Evolutionary conservation across 768 basidiomycete species (phyloP), one percentile per base, ranked within the genome.

Genomic region (Lactifluus echinatus): DNA sequence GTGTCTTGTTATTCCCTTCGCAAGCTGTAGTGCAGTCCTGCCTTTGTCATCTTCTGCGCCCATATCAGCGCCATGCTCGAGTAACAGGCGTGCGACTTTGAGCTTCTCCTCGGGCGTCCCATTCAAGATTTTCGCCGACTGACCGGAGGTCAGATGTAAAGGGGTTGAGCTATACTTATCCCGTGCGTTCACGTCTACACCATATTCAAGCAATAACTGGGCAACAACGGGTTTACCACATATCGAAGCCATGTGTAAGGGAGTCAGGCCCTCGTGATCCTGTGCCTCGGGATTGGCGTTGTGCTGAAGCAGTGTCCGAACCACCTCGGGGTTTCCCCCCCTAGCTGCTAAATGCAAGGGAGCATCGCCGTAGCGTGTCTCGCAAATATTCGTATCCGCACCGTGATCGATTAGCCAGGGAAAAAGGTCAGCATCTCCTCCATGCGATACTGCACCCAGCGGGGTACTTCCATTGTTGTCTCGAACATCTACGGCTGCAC

Each of bases 201-300:
- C 39, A 8, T 40, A 3, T n/a, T 4, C 39, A 21, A 40, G 39
- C 10, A 40, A 40, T 19, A 40, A 19, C 2, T 19, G n/a, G 21
- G 19, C 39, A 3, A 40, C 19, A 40, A 19, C 2, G 7, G 19
- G 8, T 3, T 1, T 3, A 40, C 39, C 39, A 11, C 1, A 8
- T 10, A 0, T 1, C 28, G 29, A 29, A 2, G 45, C 5, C 3
- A 0, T 2, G 26, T 46, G 45, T n/a, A 28, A 31, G 29, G 28
- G 26, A 31, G 8, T 19, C 8, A 8, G 4, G 2, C 28, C 28
- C 8, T 29, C 2, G 17, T 0, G n/a, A 6, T 8, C 87, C 3
- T 11, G 21, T 6, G 21, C 40, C 23, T 42, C 23, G 39, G 11
- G 1, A 7, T 52, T 39, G 10, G 39, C 39, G n/a, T 23, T 21